Conservation (phyloP, 139 green algal genomes). For the Picochlorum costavermella region DNA sequence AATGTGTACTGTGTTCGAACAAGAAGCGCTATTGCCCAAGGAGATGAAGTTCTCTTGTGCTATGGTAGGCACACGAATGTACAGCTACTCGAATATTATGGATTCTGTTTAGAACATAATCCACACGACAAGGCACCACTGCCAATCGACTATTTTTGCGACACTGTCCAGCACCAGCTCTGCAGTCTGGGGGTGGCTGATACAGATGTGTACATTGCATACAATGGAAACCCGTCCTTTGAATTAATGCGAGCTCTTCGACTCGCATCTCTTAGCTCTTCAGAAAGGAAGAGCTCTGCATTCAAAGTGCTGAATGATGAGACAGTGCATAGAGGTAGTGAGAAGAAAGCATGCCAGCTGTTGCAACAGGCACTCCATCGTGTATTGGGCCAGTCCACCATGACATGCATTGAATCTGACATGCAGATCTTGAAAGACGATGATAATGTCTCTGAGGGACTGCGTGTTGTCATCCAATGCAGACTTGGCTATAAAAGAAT, state of each 20-base stretch:
- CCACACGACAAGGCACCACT: slow-evolving; percentile 53
- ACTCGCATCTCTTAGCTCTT: slow-evolving; percentile 8
- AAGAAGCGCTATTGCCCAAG: slow-evolving; percentile 31
- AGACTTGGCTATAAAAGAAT: no score
- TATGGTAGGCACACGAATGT: slow-evolving; percentile 84
- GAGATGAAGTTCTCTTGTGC: slow-evolving; percentile 70
- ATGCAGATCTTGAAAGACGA: no score
- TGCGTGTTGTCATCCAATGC: no score
- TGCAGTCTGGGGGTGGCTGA: not conserved
- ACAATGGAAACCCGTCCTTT: slow-evolving; percentile 44
- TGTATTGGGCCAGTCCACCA: not conserved
- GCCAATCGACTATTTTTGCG: slow-evolving; percentile 25
- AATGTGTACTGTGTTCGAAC: slow-evolving; percentile 33
- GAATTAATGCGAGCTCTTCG: slow-evolving; percentile 44
- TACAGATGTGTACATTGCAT: slow-evolving; percentile 27
- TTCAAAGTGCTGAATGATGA: slow-evolving; percentile 16
- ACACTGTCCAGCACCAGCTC: not conserved
- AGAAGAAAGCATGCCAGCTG: slow-evolving; percentile 12
- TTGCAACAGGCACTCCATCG: not conserved
- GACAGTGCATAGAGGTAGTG: slow-evolving; percentile 13
- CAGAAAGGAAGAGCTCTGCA: not conserved
- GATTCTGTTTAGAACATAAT: slow-evolving; percentile 57
- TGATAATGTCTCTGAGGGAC: no score
- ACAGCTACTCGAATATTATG: slow-evolving; percentile 79
- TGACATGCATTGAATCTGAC: no score